phyloP scores from a whole-genome alignment of 1,284 basidiomycete genomes.

The Waitea zeae region DNA sequence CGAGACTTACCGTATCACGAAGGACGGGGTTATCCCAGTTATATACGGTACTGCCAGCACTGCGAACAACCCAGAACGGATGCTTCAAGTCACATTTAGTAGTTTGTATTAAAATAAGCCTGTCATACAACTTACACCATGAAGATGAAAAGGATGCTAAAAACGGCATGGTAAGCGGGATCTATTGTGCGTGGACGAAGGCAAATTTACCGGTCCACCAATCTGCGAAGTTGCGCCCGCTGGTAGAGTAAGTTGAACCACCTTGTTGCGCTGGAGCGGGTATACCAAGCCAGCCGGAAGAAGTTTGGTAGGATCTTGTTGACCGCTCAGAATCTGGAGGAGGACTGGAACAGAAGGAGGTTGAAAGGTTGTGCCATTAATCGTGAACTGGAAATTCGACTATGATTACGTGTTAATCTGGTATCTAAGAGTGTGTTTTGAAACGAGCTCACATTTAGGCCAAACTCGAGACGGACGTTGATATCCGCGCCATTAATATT shows the following conservation, averaged over 20 bases:
- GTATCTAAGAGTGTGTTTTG: too few species aligned
- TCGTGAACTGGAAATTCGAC: constrained; percentile 10
- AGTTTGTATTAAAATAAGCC: too few species aligned
- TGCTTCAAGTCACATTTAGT: too few species aligned
- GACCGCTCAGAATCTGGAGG: constrained; percentile 19
- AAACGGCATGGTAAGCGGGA: neutral
- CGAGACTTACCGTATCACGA: constrained; percentile 12
- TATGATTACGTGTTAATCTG: too few species aligned
- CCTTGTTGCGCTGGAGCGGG: constrained; percentile 13
- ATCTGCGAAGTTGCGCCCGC: constrained; percentile 6
- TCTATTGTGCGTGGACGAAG: neutral
- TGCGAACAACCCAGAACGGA: constrained; percentile 14
- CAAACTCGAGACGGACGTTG: constrained; percentile 11
- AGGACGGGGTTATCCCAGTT: constrained; percentile 13
- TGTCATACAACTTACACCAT: constrained; percentile 21
- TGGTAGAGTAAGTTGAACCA: constrained; percentile 19
- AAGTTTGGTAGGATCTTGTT: constrained; percentile 12
- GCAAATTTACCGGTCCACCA: constrained; percentile 11
- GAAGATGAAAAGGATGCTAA: constrained; percentile 22
- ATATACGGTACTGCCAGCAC: constrained; percentile 9
- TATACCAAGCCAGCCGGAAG: constrained; percentile 16
- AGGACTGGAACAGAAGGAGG: constrained; percentile 16
- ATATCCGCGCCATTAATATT: constrained; percentile 13
- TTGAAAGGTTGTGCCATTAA: constrained; percentile 13
- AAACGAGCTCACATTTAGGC: constrained; percentile 9